These are phyloP conservation scores for Tephrocybe sp. DNA, from an alignment of 768 basidiomycete species.

Conservation along the genomic window DNA sequence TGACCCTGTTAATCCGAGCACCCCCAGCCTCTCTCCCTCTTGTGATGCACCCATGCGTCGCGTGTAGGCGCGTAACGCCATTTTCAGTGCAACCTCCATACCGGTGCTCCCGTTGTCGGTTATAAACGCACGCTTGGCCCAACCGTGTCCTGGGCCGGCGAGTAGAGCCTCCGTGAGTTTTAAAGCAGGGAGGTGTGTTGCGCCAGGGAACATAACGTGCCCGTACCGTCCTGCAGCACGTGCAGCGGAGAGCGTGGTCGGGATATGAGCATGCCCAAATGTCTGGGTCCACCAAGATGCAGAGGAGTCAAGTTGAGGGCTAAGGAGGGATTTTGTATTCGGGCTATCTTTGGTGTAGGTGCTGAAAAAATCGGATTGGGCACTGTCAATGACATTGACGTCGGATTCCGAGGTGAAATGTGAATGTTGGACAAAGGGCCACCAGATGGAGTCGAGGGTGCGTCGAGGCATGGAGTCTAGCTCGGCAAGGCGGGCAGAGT, in stretches of 20 bases:
- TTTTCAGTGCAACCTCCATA: slow-evolving; percentile 97
- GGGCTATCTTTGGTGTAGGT: slow-evolving; percentile 43
- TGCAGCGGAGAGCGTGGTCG: slow-evolving; percentile 83
- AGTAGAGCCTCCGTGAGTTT: slow-evolving; percentile 79
- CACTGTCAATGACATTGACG: slow-evolving; percentile 91
- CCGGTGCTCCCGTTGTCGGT: slow-evolving; percentile 95
- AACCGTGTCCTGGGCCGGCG: slow-evolving; percentile 79
- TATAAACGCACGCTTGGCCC: slow-evolving; percentile 91
- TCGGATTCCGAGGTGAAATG: slow-evolving; percentile 63
- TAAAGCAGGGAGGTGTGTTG: slow-evolving; percentile 83
- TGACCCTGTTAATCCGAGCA: slow-evolving; percentile 86
- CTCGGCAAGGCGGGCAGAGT: slow-evolving; percentile 62
- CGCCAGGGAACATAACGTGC: slow-evolving; percentile 94
- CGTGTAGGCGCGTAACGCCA: slow-evolving; percentile 80
- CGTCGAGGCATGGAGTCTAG: slow-evolving; percentile 78
- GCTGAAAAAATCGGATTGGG: slow-evolving; percentile 82
- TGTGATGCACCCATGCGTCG: slow-evolving; percentile 9
- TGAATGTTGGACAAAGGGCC: slow-evolving; percentile 95
- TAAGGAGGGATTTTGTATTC: slow-evolving; percentile 26
- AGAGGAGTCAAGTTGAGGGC: slow-evolving; percentile 80
- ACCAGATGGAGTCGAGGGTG: slow-evolving; percentile 83
- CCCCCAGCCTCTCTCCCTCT: slow-evolving; percentile 53
- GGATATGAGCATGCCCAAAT: slow-evolving; percentile 76
- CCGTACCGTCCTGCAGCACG: slow-evolving; percentile 91
- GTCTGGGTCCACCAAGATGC: slow-evolving; percentile 99